Evolutionary conservation across 2,329 filamentous ascomycete species (phyloP).

Genomic region (Plenodomus lindquistii): DNA sequence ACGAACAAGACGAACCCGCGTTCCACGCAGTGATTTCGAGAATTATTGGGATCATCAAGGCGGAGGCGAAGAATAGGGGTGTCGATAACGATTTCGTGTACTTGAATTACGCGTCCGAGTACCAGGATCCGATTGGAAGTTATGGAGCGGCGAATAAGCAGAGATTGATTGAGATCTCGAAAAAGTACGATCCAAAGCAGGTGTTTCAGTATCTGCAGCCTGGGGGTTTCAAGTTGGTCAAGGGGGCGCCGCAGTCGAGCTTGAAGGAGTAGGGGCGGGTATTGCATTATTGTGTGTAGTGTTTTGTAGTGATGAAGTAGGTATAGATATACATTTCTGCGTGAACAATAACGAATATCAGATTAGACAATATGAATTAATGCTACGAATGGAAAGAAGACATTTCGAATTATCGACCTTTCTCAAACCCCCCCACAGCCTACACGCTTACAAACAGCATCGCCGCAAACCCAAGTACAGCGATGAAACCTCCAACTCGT

Average conservation of each 20-base stretch:
- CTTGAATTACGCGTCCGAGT: slow-evolving; percentile 27
- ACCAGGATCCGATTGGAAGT: slow-evolving; percentile 46
- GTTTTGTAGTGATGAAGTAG: too few relatives aligned
- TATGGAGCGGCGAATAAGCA: slow-evolving; percentile 42
- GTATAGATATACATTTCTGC: too few relatives aligned
- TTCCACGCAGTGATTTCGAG: slow-evolving; percentile 11
- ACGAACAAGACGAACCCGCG: slow-evolving; percentile 9
- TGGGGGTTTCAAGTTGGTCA: slow-evolving; percentile 45
- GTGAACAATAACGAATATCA: too few relatives aligned
- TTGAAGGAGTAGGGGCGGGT: too few relatives aligned
- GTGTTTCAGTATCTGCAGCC: slow-evolving; percentile 48
- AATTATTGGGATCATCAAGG: slow-evolving; percentile 6
- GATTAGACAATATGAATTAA: slow-evolving; percentile 1
- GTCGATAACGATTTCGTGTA: slow-evolving; percentile 17
- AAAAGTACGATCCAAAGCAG: slow-evolving; percentile 45
- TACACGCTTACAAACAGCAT: slow-evolving; percentile 25
- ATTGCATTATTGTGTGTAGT: too few relatives aligned
- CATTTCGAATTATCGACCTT: background rate
- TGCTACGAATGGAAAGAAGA: background rate
- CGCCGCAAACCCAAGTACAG: slow-evolving; percentile 16
- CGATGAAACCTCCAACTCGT: slow-evolving; percentile 16
- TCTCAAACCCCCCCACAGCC: too few relatives aligned
- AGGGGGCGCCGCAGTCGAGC: slow-evolving; percentile 3
- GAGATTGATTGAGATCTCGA: slow-evolving; percentile 35
- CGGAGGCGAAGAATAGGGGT: slow-evolving; percentile 7